Evolutionary conservation across 2,329 filamentous ascomycete species (phyloP), one percentile per base, ranked within the genome.

Genomic region (Ceratocystis cubensis): DNA sequence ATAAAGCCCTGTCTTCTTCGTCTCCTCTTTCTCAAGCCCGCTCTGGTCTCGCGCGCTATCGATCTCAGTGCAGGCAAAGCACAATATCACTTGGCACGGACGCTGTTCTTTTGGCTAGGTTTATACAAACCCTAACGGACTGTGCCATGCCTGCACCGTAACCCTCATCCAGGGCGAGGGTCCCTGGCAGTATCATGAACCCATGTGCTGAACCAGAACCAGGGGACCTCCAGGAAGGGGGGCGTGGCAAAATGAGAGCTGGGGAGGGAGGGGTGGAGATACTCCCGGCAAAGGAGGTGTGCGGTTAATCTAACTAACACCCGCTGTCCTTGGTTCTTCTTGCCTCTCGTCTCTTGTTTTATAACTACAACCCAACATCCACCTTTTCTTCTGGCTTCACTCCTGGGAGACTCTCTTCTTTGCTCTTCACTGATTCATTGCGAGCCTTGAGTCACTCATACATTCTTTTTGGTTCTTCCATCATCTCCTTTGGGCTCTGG

Each of bases 391-490:
- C 37, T 41, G 37, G 33, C 4, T 13, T 57, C 33, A 44, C 33
- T 37, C 45, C 41, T 25, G 8, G 10, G 22, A 41, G 28, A 44
- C 46, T 56, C 30, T 57, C 46, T 65, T n/a, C 25, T 57, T 64
- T 57, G 7, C 33, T 45, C 28, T 25, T 44, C 63, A 30, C 37
- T 65, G 30, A 33, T 45, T 65, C 50, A 20, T 57, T 57, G 45
- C n/a, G 10, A 41, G 20, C 20, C 50, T 57, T 44, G 33, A 57
- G 50, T 50, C 37, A 56, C n/a, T 57, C 44, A 48, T 25, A 17
- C 63, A 44, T 65, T 57, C 50, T 53, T 17, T 53, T 53, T 33
- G 6, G 25, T 48, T 59, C 28, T 67, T 67, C 57, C 46, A 61
- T 44, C 28, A 63, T 61, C 8, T 33, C 50, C 48, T 57, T 61